A percentile compares a stretch with the other conserved stretches of the same genome.
These are phyloP conservation scores for Debaryomyces prosopidis DNA, from an alignment of 805 yeast species.

Conservation along the genomic window DNA sequence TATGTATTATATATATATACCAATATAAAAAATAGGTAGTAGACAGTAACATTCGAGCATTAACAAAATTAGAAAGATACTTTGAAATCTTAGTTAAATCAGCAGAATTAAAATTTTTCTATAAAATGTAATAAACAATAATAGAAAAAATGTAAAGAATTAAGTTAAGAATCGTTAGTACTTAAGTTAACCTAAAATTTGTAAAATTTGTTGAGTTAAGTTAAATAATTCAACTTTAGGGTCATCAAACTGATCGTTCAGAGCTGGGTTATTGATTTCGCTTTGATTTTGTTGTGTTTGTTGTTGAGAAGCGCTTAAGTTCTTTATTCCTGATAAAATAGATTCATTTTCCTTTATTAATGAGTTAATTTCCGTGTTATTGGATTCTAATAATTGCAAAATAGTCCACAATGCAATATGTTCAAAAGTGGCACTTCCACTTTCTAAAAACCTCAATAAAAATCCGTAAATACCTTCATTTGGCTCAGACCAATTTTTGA, in stretches of 20 bases:
- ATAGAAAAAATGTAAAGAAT: neutral
- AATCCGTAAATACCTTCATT: slow-evolving; percentile 86
- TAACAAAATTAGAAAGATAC: neutral
- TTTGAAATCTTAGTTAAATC: neutral
- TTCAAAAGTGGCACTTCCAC: slow-evolving; percentile 91
- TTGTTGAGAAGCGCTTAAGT: slow-evolving; percentile 42
- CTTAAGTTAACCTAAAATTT: slow-evolving; percentile 39
- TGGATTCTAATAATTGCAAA: slow-evolving; percentile 86
- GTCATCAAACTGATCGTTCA: slow-evolving; percentile 49
- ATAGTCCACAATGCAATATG: slow-evolving; percentile 98
- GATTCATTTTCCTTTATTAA: slow-evolving; percentile 56
- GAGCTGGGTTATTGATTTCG: slow-evolving; percentile 20
- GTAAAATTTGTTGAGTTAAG: slow-evolving; percentile 67
- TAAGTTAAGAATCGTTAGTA: neutral
- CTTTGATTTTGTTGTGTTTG: slow-evolving; percentile 24
- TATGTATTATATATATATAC: slow-evolving; percentile 1
- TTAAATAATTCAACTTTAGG: slow-evolving; percentile 65
- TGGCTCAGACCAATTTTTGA: slow-evolving; percentile 76
- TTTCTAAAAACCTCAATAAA: slow-evolving; percentile 72
- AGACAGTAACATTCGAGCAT: neutral
- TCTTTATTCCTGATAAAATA: slow-evolving; percentile 55
- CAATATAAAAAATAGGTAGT: neutral
- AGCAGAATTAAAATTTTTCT: neutral
- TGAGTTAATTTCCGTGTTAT: slow-evolving; percentile 60
- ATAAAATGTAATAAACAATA: neutral